A percentile compares a stretch with the other conserved stretches of the same genome.
These are phyloP conservation scores for Sporisorium exsertum DNA, from an alignment of 1,284 basidiomycete genomes.

Conservation along the genomic window DNA sequence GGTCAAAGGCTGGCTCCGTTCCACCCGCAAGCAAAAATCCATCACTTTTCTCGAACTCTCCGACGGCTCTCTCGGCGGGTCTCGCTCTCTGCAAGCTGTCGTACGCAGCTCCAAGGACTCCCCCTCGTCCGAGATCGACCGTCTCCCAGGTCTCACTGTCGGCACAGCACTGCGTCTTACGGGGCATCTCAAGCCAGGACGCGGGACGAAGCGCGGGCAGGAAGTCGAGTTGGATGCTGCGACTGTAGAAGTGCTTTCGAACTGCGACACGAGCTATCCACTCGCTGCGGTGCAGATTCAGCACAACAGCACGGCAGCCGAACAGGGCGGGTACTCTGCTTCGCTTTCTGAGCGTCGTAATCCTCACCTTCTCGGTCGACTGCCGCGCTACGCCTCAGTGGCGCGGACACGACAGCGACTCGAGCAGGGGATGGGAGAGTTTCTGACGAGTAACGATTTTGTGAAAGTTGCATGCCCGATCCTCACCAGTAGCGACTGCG, in stretches of 20 bases:
- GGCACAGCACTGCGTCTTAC: conserved; percentile 53
- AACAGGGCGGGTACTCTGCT: conserved; percentile 23
- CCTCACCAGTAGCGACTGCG: conserved; percentile 90
- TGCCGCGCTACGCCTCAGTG: conserved; percentile 44
- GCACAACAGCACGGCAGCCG: conserved; percentile 17
- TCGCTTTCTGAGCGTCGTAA: conserved; percentile 45
- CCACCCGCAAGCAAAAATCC: conserved; percentile 57
- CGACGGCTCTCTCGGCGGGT: conserved; percentile 59
- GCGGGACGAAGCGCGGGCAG: conserved; percentile 50
- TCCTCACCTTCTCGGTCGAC: conserved; percentile 50
- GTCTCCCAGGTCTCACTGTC: conserved; percentile 42
- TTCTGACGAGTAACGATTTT: conserved; percentile 75
- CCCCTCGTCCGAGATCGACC: conserved; percentile 20
- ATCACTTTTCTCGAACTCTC: conserved; percentile 62
- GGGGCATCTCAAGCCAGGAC: conserved; percentile 43
- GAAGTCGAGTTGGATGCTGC: conserved; percentile 53
- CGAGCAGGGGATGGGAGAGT: conserved; percentile 43
- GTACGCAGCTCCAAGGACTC: conserved; percentile 22
- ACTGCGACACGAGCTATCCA: conserved; percentile 49
- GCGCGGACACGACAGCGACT: conserved; percentile 45
- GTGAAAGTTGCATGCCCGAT: conserved; percentile 84
- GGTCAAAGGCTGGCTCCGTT: conserved; percentile 54
- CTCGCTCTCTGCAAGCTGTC: conserved; percentile 60
- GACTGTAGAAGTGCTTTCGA: conserved; percentile 25
- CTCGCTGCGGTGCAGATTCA: conserved; percentile 38